These are phyloP conservation scores for Microsporum audouinii DNA, from an alignment of 2,329 filamentous ascomycete species.

Conservation along the genomic window DNA sequence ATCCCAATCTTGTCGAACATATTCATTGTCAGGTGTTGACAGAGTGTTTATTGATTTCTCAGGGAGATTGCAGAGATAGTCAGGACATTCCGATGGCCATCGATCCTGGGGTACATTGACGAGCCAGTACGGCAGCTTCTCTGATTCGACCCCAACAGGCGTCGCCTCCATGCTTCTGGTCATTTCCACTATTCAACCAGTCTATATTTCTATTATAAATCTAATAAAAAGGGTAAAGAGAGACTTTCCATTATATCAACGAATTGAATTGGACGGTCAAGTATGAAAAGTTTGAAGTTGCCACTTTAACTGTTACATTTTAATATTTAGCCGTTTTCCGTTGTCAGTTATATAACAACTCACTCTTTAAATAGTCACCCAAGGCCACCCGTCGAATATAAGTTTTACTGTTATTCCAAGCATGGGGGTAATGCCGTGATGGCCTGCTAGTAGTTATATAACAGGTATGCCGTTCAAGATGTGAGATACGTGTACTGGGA, in stretches of 20 bases:
- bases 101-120: conserved; percentile 58
- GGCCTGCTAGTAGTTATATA: too few species aligned
- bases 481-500: too few species aligned
- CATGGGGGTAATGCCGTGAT: too few species aligned
- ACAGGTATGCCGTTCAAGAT: too few species aligned
- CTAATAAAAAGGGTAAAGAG: not conserved
- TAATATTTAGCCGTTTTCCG: not conserved
- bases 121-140: conserved; percentile 62
- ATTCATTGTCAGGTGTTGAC: conserved; percentile 56
- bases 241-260: not conserved
- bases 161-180: not conserved
- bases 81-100: conserved; percentile 57
- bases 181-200: not conserved
- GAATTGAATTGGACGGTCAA: too few species aligned
- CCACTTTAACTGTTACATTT: not conserved
- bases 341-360: too few species aligned
- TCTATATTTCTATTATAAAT: not conserved
- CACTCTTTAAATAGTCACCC: too few species aligned
- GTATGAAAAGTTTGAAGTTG: not conserved
- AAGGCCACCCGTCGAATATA: too few species aligned
- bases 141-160: not conserved
- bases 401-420: too few species aligned
- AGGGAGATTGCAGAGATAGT: conserved; percentile 52
- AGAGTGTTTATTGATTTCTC: conserved; percentile 62
- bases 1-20: conserved; percentile 55